Percentiles rank a stretch among this genome's conserved stretches.
phyloP scores from a whole-genome alignment of 2,329 filamentous ascomycete genomes.

The Fusarium subglutinans region DNA sequence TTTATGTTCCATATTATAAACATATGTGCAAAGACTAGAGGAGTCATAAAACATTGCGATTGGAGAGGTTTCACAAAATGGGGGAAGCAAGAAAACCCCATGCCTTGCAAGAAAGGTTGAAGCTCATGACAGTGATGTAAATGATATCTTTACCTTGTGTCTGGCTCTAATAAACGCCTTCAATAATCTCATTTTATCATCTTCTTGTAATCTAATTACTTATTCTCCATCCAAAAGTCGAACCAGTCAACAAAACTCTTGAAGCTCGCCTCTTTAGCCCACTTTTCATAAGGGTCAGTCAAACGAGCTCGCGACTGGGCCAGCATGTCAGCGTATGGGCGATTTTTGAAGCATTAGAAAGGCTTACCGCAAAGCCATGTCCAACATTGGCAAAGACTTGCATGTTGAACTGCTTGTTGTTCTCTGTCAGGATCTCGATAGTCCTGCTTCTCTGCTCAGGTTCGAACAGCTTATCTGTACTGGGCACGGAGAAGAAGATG shows the following conservation, averaged over 20 bases:
- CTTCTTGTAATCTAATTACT: too few relatives aligned
- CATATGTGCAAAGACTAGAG: not conserved
- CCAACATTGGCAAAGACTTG: not conserved
- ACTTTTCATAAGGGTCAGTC: not conserved
- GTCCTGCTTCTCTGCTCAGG: not conserved
- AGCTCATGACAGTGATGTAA: not conserved
- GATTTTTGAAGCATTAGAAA: rapidly evolving
- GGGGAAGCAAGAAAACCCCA: too few relatives aligned
- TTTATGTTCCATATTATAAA: too few relatives aligned
- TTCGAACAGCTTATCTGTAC: not conserved
- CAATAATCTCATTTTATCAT: too few relatives aligned
- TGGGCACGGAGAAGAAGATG: not conserved
- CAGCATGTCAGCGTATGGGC: not conserved
- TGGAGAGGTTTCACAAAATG: not conserved
- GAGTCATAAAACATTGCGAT: not conserved
- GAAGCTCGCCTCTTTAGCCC: not conserved
- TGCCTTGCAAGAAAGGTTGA: not conserved
- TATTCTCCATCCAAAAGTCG: not conserved
- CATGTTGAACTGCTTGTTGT: not conserved
- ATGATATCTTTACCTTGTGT: not conserved
- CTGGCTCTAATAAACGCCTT: not conserved
- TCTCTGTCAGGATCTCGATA: not conserved
- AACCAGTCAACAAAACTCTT: not conserved
- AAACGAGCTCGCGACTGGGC: not conserved
- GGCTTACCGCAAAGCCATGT: not conserved